Conservation (phyloP, 2,329 filamentous ascomycete species). For the Dothideomycetes sp. region DNA sequence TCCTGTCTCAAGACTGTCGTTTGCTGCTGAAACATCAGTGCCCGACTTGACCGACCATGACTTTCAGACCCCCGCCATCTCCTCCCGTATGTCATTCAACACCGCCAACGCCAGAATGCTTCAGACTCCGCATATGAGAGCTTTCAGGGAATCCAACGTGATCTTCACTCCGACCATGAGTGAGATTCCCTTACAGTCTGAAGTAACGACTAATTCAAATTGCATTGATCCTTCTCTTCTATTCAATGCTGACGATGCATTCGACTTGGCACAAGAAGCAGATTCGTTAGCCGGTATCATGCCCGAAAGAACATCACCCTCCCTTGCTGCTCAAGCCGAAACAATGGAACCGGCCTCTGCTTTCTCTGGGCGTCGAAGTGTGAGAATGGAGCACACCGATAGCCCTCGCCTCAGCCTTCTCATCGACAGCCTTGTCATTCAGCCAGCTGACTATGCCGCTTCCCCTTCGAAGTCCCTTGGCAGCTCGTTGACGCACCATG, state of each 20-base stretch:
- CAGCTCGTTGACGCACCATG: too few relatives aligned
- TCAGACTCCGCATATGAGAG: conserved; percentile 10
- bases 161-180: not conserved
- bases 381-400: not conserved
- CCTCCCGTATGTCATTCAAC: conserved; percentile 3
- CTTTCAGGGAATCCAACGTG: not conserved
- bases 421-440: not conserved
- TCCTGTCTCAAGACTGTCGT: not conserved
- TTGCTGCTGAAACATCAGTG: not conserved
- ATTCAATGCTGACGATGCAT: not conserved
- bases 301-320: not conserved
- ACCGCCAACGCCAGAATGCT: conserved; percentile 6
- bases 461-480: too few relatives aligned
- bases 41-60: conserved; percentile 1
- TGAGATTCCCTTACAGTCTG: not conserved
- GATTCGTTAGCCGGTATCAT: not conserved
- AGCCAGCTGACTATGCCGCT: not conserved
- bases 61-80: not conserved
- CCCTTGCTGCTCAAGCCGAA: not conserved
- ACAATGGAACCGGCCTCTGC: not conserved
- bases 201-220: not conserved
- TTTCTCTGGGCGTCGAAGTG: not conserved
- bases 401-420: not conserved
- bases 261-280: not conserved
- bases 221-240: conserved; percentile 8